Conservation (phyloP, 148 eudicot species). For the Rhododendron simsii region DNA sequence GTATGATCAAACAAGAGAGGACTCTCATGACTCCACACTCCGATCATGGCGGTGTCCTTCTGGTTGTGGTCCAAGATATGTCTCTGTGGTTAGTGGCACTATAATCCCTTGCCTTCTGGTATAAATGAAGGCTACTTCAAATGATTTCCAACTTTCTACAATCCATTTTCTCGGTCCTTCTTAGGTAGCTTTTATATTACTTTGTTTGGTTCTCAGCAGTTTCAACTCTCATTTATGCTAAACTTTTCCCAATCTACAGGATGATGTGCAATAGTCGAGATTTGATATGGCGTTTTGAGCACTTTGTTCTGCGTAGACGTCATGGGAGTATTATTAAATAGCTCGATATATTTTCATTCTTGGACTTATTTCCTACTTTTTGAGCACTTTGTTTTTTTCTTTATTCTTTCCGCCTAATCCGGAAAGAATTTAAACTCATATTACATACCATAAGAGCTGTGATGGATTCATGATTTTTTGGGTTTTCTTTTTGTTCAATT, state of each 20-base stretch:
- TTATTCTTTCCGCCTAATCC: no score
- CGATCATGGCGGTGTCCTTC: constrained; percentile 53
- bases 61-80: constrained; percentile 48
- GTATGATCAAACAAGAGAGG: constrained; percentile 22
- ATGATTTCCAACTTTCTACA: no score
- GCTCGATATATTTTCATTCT: not conserved
- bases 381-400: not conserved
- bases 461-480: no score
- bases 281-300: not conserved
- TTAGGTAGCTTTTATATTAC: not conserved
- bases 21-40: constrained; percentile 14
- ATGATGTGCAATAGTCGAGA: no score
- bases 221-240: not conserved
- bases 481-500: no score
- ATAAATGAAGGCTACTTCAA: not conserved
- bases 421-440: no score
- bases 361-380: not conserved
- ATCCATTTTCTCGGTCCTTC: no score
- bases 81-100: constrained; percentile 24
- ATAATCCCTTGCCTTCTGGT: not conserved
- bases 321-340: not conserved
- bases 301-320: not conserved
- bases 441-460: no score
- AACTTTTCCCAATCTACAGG: not conserved
- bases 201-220: not conserved